phyloP scores from a whole-genome alignment of 202 grass and related monocot species.

The Hordeum pubiflorum region DNA sequence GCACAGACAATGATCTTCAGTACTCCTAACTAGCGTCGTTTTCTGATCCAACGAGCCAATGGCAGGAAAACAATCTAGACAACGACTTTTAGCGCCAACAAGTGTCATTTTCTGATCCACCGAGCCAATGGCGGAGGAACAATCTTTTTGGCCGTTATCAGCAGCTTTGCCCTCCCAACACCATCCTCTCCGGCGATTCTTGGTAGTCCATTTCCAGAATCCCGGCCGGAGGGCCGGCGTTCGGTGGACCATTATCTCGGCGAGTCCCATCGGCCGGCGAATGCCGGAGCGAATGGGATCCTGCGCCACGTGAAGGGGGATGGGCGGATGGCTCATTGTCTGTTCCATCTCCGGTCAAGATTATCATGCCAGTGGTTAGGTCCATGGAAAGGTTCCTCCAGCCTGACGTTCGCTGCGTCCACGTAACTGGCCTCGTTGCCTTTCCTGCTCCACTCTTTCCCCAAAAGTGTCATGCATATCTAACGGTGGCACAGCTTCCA shows the following conservation, averaged over 20 bases:
- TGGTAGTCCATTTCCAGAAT: neutral
- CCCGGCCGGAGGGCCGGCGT: neutral
- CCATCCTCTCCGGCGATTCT: neutral
- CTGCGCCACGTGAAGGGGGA: conserved; percentile 35
- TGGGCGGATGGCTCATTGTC: conserved; percentile 9
- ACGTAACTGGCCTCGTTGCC: conserved; percentile 27
- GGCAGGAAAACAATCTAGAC: conserved; percentile 7
- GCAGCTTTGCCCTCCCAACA: conserved; percentile 15
- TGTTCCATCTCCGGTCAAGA: conserved; percentile 35
- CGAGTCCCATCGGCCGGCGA: neutral
- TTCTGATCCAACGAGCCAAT: neutral
- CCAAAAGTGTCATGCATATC: neutral
- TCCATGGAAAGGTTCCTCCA: conserved; percentile 18
- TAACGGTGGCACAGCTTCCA: neutral
- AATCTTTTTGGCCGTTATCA: conserved; percentile 5
- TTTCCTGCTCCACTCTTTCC: conserved; percentile 21
- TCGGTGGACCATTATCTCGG: neutral
- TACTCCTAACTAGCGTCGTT: neutral
- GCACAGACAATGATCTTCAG: neutral
- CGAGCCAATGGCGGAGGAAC: neutral
- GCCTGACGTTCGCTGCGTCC: conserved; percentile 33
- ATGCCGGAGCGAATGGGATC: conserved; percentile 40
- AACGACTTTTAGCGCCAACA: neutral
- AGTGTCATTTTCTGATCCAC: neutral
- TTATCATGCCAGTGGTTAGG: conserved; percentile 28